Evolutionary conservation across 2,329 filamentous ascomycete species (phyloP).

Genomic region (Xylaria arbuscula): DNA sequence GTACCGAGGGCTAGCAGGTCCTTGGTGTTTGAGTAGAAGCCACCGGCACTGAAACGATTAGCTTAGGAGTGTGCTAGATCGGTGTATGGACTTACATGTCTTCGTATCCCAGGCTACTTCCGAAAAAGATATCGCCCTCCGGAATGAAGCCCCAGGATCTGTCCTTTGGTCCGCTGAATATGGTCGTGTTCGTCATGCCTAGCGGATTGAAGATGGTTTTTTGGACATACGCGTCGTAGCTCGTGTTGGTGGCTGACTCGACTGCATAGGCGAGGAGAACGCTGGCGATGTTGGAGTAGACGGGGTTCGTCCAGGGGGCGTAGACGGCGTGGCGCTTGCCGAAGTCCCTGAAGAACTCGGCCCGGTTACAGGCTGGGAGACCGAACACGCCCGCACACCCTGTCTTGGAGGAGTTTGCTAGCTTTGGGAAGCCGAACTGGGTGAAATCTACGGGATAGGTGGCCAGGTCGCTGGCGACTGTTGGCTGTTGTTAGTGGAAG

Average conservation of each 20-base stretch:
- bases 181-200: slow-evolving; percentile 45
- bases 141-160: slow-evolving; percentile 46
- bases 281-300: slow-evolving; percentile 47
- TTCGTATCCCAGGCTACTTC: slow-evolving; percentile 45
- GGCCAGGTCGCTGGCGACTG: slow-evolving; percentile 43
- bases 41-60: slow-evolving; percentile 39
- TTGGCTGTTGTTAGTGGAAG: slow-evolving; percentile 35
- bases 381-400: slow-evolving; percentile 45
- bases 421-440: slow-evolving; percentile 41
- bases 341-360: slow-evolving; percentile 47
- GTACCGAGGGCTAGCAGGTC: slow-evolving; percentile 45
- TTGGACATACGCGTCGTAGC: slow-evolving; percentile 43
- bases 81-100: slow-evolving; percentile 40
- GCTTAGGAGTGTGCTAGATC: neutral
- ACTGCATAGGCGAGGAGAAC: slow-evolving; percentile 44
- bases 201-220: slow-evolving; percentile 42
- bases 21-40: slow-evolving; percentile 48
- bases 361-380: slow-evolving; percentile 43
- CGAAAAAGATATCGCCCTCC: slow-evolving; percentile 43
- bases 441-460: slow-evolving; percentile 42
- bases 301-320: slow-evolving; percentile 45
- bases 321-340: slow-evolving; percentile 47
- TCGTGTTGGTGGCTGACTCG: slow-evolving; percentile 43
- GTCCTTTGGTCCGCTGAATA: slow-evolving; percentile 40
- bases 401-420: slow-evolving; percentile 41